phyloP scores from a whole-genome alignment of 2,329 filamentous ascomycete species.

The Alternaria novae-zelandiae region DNA sequence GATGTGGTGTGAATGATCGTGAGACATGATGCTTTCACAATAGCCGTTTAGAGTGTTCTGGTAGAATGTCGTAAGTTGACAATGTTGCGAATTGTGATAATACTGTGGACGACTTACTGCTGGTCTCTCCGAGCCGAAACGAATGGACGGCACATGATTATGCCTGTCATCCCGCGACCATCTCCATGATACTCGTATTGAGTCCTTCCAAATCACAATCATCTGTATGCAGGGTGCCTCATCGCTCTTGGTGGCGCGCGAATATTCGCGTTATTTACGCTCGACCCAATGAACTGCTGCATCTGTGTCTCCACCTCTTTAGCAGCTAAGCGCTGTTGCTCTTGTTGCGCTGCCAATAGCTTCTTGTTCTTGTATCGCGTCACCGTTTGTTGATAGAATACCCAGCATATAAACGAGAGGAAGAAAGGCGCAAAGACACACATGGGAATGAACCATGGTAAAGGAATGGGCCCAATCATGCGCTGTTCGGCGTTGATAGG shows the following conservation, averaged over 20 bases:
- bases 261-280: neutral
- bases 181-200: neutral
- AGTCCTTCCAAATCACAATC: neutral
- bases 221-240: neutral
- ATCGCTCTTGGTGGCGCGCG: neutral
- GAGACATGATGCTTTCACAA: neutral
- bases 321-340: neutral
- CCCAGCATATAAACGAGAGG: conserved; percentile 6
- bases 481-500: neutral
- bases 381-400: neutral
- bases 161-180: neutral
- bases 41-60: neutral
- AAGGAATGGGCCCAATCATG: conserved; percentile 8
- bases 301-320: conserved; percentile 10
- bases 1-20: neutral
- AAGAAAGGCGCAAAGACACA: conserved; percentile 14
- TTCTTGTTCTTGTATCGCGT: conserved; percentile 1
- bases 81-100: neutral
- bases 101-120: neutral
- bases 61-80: neutral
- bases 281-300: neutral
- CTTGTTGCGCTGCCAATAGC: neutral
- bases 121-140: neutral
- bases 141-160: neutral
- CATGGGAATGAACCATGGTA: conserved; percentile 12